These are phyloP conservation scores for Aquilaria malaccensis DNA, from an alignment of 345 rosid species.

Conservation along the genomic window DNA sequence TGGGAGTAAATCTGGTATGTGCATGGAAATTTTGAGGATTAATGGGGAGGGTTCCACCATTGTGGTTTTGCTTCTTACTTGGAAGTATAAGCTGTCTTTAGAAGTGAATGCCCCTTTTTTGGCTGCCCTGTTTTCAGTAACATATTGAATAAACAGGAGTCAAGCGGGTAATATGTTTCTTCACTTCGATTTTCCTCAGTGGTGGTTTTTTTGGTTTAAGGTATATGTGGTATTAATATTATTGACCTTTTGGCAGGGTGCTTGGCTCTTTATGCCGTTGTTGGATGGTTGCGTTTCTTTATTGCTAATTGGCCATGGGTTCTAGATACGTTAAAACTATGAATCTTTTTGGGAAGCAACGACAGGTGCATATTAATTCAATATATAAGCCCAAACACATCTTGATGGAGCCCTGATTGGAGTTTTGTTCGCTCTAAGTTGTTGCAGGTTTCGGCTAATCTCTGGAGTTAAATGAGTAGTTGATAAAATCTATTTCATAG, in stretches of 20 bases:
- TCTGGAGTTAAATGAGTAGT: no score
- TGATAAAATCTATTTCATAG: no score
- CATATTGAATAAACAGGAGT: slow-evolving; percentile 31
- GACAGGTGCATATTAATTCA: slow-evolving; percentile 21
- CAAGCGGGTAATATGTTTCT: slow-evolving; percentile 34
- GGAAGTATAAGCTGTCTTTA: slow-evolving; percentile 24
- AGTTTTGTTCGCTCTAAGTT: background rate
- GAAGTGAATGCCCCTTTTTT: slow-evolving; percentile 21
- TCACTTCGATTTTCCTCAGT: slow-evolving; percentile 13
- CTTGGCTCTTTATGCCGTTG: slow-evolving; percentile 35
- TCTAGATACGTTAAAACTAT: slow-evolving; percentile 22
- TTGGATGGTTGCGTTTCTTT: slow-evolving; percentile 42
- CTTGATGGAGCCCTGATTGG: slow-evolving; percentile 14
- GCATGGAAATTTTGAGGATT: slow-evolving; percentile 28
- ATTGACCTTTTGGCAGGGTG: slow-evolving; percentile 50
- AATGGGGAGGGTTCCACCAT: slow-evolving; percentile 17
- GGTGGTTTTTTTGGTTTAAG: slow-evolving; percentile 18
- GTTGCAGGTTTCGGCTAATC: background rate
- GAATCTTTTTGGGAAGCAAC: slow-evolving; percentile 28
- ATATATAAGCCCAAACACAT: slow-evolving; percentile 15
- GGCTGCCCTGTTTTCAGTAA: slow-evolving; percentile 26
- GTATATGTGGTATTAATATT: slow-evolving; percentile 28
- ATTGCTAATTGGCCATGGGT: slow-evolving; percentile 32
- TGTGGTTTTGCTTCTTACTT: slow-evolving; percentile 23
- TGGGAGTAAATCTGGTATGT: slow-evolving; percentile 17